Conservation (phyloP, 2,329 filamentous ascomycete genomes). For the Cryphonectria japonica region DNA sequence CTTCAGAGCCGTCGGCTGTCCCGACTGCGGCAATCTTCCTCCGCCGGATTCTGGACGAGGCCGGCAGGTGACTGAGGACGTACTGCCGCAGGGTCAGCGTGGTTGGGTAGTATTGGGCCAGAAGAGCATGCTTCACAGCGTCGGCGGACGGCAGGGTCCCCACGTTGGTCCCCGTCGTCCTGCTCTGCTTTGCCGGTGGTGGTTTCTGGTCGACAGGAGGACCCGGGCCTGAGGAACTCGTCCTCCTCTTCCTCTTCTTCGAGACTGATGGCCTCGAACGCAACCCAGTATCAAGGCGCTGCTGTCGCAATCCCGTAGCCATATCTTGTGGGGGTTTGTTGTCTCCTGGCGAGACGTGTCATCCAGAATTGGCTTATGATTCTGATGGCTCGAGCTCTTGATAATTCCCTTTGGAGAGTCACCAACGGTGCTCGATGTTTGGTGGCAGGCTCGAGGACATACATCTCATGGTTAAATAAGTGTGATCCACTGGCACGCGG, state of each 20-base stretch:
- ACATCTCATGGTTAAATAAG: neutral
- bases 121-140: slow-evolving; percentile 59
- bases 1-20: neutral
- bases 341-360: neutral
- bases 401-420: neutral
- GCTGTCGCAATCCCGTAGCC: neutral
- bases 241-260: slow-evolving; percentile 18
- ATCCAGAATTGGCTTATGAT: neutral
- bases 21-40: slow-evolving; percentile 59
- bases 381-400: neutral
- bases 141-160: slow-evolving; percentile 21
- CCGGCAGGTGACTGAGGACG: slow-evolving; percentile 67
- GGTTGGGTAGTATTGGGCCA: slow-evolving; percentile 69
- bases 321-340: neutral
- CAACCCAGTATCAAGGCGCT: neutral
- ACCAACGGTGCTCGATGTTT: neutral
- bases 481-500: slow-evolving; percentile 8
- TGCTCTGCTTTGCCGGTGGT: slow-evolving; percentile 31
- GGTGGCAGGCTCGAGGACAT: neutral
- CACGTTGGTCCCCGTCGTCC: slow-evolving; percentile 20
- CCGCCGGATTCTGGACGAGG: slow-evolving; percentile 65
- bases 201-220: neutral
- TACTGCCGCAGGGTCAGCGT: slow-evolving; percentile 72
- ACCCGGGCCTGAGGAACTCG: neutral
- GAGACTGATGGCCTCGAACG: neutral